Percentiles rank a stretch among this genome's conserved stretches.
These are phyloP conservation scores for Paramicrosporidium saccamoebae DNA, from an alignment of 371 early-diverging fungal species.

Conservation along the genomic window DNA sequence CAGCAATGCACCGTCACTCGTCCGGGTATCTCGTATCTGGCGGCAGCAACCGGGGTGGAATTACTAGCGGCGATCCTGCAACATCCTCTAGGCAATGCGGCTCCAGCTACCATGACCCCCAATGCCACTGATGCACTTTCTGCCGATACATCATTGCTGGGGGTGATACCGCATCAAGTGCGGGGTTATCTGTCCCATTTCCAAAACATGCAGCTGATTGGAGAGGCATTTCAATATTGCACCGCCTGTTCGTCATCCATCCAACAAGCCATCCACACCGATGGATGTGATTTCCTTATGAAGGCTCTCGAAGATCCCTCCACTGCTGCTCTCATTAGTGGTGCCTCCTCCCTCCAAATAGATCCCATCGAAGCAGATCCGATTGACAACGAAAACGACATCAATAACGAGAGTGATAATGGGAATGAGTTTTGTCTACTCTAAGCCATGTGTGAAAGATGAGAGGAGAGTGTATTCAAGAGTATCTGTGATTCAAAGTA, in stretches of 20 bases:
- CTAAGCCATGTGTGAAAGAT: neutral
- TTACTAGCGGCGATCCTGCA: constrained; percentile 51
- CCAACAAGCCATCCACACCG: constrained; percentile 3
- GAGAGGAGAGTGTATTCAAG: constrained; percentile 1
- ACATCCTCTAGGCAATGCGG: constrained; percentile 20
- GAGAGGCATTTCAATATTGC: constrained; percentile 50
- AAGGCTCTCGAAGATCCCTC: constrained; percentile 27
- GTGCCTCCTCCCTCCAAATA: constrained; percentile 3
- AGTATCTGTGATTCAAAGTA: too few relatives aligned
- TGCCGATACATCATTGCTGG: constrained; percentile 11
- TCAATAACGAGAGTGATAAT: constrained; percentile 21
- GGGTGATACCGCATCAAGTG: constrained; percentile 60
- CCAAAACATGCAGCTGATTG: constrained; percentile 40
- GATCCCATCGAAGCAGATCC: constrained; percentile 1
- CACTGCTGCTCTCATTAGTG: constrained; percentile 3
- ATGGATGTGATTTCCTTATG: constrained; percentile 28
- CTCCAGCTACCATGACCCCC: constrained; percentile 1
- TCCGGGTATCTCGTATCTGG: constrained; percentile 63
- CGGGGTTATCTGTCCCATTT: constrained; percentile 59
- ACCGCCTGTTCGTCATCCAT: constrained; percentile 53
- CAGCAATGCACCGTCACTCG: constrained; percentile 91
- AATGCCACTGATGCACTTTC: constrained; percentile 1
- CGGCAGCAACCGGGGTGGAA: constrained; percentile 55
- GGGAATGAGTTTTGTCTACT: constrained; percentile 2
- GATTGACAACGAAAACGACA: constrained; percentile 8